Evolutionary conservation across 768 basidiomycete species (phyloP), one percentile per base, ranked within the genome.

Genomic region (Trametes elegans): DNA sequence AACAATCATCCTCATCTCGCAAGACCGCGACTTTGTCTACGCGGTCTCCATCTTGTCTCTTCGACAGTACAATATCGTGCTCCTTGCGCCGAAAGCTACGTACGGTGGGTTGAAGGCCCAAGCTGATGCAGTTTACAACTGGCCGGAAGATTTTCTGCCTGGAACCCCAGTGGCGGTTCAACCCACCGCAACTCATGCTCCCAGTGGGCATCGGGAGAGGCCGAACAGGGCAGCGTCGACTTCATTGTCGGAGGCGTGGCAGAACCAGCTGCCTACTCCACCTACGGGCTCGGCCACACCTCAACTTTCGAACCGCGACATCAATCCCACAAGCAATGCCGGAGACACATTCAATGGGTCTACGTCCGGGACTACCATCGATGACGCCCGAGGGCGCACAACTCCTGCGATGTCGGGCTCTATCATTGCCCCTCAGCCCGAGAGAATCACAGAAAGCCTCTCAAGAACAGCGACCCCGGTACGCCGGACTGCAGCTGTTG

Each of bases 1-100:
- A 24, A 85, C 84, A 14, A 69, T 86, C 60, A 68, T 87, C 39
- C 71, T 89, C 32, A 83, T 89, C 61, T 77, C 85, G 0, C 83
- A 81, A 16, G 85, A 88, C 67, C 75, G 83, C 36, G 85, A 87
- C 64, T 81, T 85, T 60, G 78, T 79, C 4, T 87, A 85, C 63
- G 79, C 80, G n/a, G 66, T 85, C 16, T 57, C 55, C 21, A 54
- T 46, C 14, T 46, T 63, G 3, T 18, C 27, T 2, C 43, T 57
- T 19, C 49, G 59, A 7, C 43, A 60, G 14, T 61, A 62, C 44
- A 53, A 29, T 19, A 29, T 64, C 16, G 42, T 64, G 2, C 26
- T 64, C n/a, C 72, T 74, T 38, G 76, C 77, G 16, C 62, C 59
- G 1, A 26, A 27, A 8, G 16, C 14, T 5, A 60, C 71, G 3